These are phyloP conservation scores for Suhomyces anneliseae DNA, from an alignment of 1,139 yeast species.

Conservation along the genomic window DNA sequence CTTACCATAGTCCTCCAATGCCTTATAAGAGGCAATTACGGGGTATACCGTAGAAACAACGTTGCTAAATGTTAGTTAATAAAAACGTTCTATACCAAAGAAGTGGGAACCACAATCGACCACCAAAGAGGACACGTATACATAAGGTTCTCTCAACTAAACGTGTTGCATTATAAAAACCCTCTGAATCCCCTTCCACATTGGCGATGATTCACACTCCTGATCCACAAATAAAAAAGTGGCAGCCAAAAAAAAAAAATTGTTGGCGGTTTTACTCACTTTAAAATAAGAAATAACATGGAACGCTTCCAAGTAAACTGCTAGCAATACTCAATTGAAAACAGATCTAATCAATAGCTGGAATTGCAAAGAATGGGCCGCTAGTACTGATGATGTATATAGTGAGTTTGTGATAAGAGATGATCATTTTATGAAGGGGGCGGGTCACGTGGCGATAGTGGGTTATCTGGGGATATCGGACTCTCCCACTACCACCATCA, in stretches of 20 bases:
- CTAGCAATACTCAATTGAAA: background rate
- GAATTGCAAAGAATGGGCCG: background rate
- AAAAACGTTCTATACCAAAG: too few relatives aligned
- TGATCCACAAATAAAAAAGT: too few relatives aligned
- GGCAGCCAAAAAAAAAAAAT: too few relatives aligned
- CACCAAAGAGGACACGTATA: too few relatives aligned
- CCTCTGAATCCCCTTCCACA: too few relatives aligned
- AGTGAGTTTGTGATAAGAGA: background rate
- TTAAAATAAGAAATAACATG: background rate
- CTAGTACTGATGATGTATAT: background rate
- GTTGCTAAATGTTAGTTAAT: constrained; percentile 22
- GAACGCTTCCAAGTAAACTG: background rate
- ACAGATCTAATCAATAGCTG: too few relatives aligned
- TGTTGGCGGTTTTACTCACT: background rate
- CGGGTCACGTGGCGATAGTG: background rate
- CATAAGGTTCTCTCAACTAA: too few relatives aligned
- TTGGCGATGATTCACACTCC: too few relatives aligned
- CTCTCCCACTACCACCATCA: background rate
- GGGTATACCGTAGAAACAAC: constrained; percentile 52
- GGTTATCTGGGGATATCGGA: background rate
- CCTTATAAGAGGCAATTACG: constrained; percentile 50
- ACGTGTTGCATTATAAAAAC: too few relatives aligned
- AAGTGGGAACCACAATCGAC: too few relatives aligned
- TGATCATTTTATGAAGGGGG: background rate
- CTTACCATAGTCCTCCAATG: constrained; percentile 42